Evolutionary conservation across 495 filamentous ascomycete species (phyloP).

Genomic region (Xylaria palmicola): DNA sequence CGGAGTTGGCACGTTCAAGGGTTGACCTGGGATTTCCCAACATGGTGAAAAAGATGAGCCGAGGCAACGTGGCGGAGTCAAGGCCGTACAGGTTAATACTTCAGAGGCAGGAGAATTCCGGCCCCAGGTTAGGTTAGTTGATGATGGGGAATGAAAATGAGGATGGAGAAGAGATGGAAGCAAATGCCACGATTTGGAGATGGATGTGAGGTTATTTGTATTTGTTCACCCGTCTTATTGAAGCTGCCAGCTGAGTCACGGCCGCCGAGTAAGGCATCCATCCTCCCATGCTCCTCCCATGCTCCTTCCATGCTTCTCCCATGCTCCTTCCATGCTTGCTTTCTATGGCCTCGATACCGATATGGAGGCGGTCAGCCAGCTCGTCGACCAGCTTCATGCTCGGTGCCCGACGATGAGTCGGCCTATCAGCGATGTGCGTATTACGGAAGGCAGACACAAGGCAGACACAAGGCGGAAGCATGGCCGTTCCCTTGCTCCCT

Average conservation of each 20-base stretch:
- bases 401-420: background rate
- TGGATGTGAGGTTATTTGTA: conserved; percentile 2
- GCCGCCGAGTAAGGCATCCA: background rate
- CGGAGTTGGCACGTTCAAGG: conserved; percentile 10
- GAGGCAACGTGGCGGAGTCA: background rate
- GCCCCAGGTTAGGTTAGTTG: background rate
- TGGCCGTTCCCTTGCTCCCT: background rate
- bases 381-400: no score
- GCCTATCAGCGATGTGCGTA: background rate
- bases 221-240: background rate
- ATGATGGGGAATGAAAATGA: background rate
- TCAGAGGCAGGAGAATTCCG: background rate
- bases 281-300: no score
- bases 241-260: background rate
- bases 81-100: background rate
- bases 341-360: background rate
- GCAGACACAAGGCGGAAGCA: conserved; percentile 6
- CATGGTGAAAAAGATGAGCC: background rate
- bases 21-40: background rate
- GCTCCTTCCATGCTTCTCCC: no score
- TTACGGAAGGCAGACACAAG: background rate
- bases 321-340: background rate
- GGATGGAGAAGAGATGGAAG: background rate
- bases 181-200: background rate
- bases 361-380: background rate